Evolutionary conservation across 352 stramenopile species (phyloP).

Genomic region (Phytophthora kernoviae): DNA sequence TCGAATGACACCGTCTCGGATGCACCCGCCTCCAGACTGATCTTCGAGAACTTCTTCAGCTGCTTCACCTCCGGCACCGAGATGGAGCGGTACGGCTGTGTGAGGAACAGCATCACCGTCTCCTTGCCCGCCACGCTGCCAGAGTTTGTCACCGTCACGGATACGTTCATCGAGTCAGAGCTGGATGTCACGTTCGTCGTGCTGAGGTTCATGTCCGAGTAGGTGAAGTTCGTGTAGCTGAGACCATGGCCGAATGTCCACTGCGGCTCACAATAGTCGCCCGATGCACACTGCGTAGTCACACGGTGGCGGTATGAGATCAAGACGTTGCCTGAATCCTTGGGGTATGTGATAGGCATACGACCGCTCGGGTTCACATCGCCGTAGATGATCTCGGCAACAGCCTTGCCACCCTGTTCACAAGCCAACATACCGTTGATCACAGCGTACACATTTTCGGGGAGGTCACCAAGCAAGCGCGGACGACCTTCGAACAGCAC

Average conservation of each 20-base stretch:
- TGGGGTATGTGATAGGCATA: constrained; percentile 65
- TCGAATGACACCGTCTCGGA: constrained; percentile 19
- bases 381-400: constrained; percentile 61
- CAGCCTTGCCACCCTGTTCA: constrained; percentile 62
- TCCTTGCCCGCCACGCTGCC: constrained; percentile 35
- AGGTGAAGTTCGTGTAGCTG: constrained; percentile 60
- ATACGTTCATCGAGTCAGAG: constrained; percentile 23
- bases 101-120: constrained; percentile 40
- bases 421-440: constrained; percentile 71
- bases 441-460: constrained; percentile 52
- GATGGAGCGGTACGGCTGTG: constrained; percentile 14
- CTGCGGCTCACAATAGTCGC: constrained; percentile 46
- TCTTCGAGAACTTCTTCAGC: constrained; percentile 31
- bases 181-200: constrained; percentile 23
- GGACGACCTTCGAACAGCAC: constrained; percentile 70
- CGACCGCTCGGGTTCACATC: no score
- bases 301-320: not conserved
- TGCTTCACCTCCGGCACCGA: constrained; percentile 26
- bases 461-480: constrained; percentile 50
- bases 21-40: not conserved
- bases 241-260: constrained; percentile 55
- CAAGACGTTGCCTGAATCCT: constrained; percentile 27
- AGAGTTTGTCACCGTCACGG: constrained; percentile 10
- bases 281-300: constrained; percentile 29
- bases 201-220: constrained; percentile 34